Base-by-base conservation (phyloP, 306 rosid species). In the Quercus parvula region DNA sequence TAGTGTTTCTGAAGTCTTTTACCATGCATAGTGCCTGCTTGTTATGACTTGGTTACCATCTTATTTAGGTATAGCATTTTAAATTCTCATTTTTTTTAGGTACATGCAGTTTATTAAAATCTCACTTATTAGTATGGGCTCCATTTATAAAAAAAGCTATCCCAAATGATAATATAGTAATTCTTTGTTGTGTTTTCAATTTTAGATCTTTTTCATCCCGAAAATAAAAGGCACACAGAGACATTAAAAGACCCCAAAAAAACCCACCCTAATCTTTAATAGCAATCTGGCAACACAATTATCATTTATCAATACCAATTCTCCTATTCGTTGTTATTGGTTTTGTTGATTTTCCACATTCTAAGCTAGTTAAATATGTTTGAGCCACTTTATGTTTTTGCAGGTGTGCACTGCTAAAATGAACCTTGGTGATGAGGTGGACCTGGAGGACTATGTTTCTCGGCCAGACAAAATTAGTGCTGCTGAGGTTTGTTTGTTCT, bases 401-500 rank as follows among this genome's bases (percentile, higher is more conserved):
- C 89, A 96, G 99, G 99, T 96, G 74, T 96, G 98, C 90, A 96
- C 99, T 0, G 96, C 99, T 44, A 96, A 96, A 81, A 96, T 96
- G 99, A 96, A 96, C 85, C 88, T 96, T 81, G 19, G 99, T 82
- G 99, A 96, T 61, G 99, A 96, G 84, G 99, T 96, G 20, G 99
- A 96, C 78, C 83, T 96, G 77, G 99, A 96, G 82, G 99, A 96
- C 81, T 96, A 96, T 83, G 99, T 96, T 82, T 96, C 99, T 68
- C 96, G 99, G 71, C 99, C 99, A 44, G 99, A 96, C 83, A 96
- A 93, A 90, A 96, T 96, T 73, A 96, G 99, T 81, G 99, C 99
- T 70, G 99, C 99, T 68, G 99, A 96, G 99, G 99, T 96, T 84
- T 78, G 97, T 89, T 71, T 33, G 72, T 68, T 35, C 10, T 31